Evolutionary conservation across 176 grass and related monocot species (phyloP).

Genomic region (Zoysia pacifica): DNA sequence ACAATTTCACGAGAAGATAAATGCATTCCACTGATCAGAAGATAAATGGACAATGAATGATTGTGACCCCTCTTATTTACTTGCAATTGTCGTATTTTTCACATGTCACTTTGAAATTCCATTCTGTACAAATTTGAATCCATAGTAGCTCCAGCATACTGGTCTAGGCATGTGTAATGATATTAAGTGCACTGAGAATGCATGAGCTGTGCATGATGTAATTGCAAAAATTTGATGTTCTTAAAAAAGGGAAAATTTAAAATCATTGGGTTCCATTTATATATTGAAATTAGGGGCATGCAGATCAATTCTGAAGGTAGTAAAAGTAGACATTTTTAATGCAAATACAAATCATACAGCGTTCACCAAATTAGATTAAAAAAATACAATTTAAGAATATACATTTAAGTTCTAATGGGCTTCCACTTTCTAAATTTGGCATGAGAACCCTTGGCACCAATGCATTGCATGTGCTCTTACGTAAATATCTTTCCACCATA

Average conservation of each 20-base stretch:
- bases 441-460: neutral
- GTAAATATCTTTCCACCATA: neutral
- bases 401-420: neutral
- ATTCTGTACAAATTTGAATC: neutral
- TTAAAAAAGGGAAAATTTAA: neutral
- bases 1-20: slow-evolving; percentile 27
- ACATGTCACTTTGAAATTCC: neutral
- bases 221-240: slow-evolving; percentile 15
- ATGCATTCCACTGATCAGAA: neutral
- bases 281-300: neutral
- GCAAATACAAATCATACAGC: slow-evolving; percentile 8
- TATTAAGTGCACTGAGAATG: neutral
- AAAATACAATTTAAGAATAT: slow-evolving; percentile 36
- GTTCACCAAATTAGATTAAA: slow-evolving; percentile 13
- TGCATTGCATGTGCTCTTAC: neutral
- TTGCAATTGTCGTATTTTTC: neutral
- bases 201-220: slow-evolving; percentile 19
- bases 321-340: slow-evolving; percentile 9
- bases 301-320: neutral
- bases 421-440: slow-evolving; percentile 4
- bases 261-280: slow-evolving; percentile 13
- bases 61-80: slow-evolving; percentile 10
- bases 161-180: slow-evolving; percentile 16
- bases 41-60: slow-evolving; percentile 15
- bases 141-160: slow-evolving; percentile 15